Base-by-base conservation (phyloP, 176 grass and related monocot species). In the Alopecurus myosuroides region DNA sequence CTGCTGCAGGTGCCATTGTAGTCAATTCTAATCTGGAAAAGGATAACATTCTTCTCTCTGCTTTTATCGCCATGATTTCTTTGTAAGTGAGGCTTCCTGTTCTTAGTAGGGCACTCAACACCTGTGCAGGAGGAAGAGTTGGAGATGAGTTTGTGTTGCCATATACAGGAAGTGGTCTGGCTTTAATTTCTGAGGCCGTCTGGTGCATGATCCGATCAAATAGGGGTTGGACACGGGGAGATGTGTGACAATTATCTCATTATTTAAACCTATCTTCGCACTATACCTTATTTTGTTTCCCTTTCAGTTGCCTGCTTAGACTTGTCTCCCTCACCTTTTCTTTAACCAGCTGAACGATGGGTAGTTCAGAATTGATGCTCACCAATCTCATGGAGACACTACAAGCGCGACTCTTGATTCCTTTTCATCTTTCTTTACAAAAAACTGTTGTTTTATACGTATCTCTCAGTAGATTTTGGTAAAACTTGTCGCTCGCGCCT, bases 321-420 rank as follows among this genome's bases (percentile, higher is more conserved):
- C 65, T 76, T n/a, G 39, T 51, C 53, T 19, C 37, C 37, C 45
- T 51, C 28, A 3, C 26, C 37, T 3, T 70, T 75, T 10, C 10
- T 50, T 25, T 74, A 30, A 74, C 69, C 26, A 34, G 25, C 28
- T 34, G 20, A 75, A 11, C 34, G 26, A 25, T 35, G 28, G 30
- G 8, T 75, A 31, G 20, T 62, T 74, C 36, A 77, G 56, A 26
- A 79, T 86, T 67, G 74, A 86, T 83, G 26, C 74, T 74, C 82
- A 90, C 88, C 55, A 72, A 86, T 86, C 80, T 74, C 74, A 83
- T 39, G 72, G 23, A 57, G 77, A 84, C 76, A 75, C 61, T 17
- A 31, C 64, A 82, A 78, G 45, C 44, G 78, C 73, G 83, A 39
- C 72, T 48, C 61, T 76, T 81, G 80, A 3, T 85, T 68, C 44